These are phyloP conservation scores for Lipomyces sp. DNA, from an alignment of 805 yeast genomes.

Conservation along the genomic window DNA sequence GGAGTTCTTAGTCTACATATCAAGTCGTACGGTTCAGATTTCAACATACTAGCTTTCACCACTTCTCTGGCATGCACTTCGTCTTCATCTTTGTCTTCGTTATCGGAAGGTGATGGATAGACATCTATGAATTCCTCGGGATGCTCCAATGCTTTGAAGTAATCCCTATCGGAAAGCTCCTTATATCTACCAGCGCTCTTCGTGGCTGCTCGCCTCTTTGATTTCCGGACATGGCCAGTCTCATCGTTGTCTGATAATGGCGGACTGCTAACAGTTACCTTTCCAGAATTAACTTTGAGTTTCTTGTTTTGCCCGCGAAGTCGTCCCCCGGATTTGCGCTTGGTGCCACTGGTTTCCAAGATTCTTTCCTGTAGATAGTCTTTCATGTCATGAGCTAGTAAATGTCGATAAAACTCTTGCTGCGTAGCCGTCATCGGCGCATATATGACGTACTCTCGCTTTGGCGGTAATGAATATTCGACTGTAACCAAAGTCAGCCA, in stretches of 20 bases:
- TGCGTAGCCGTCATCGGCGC: slow-evolving; percentile 70
- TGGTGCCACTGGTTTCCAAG: slow-evolving; percentile 32
- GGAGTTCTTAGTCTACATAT: neutral
- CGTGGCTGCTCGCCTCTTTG: slow-evolving; percentile 10
- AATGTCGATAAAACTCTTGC: slow-evolving; percentile 59
- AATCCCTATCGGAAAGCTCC: slow-evolving; percentile 22
- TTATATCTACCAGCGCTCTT: slow-evolving; percentile 5
- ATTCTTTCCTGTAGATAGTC: slow-evolving; percentile 44
- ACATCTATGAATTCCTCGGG: slow-evolving; percentile 1
- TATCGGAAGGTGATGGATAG: slow-evolving; percentile 12
- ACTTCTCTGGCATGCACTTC: slow-evolving; percentile 23
- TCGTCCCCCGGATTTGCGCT: neutral
- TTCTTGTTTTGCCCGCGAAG: neutral
- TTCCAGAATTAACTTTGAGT: neutral
- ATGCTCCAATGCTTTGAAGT: slow-evolving; percentile 17
- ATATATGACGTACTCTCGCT: slow-evolving; percentile 84
- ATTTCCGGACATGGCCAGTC: neutral
- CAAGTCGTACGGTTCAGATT: neutral
- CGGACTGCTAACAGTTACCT: neutral
- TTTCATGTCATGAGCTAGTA: slow-evolving; percentile 50
- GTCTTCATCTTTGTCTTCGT: slow-evolving; percentile 13
- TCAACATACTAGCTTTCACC: slow-evolving; percentile 26
- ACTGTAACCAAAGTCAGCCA: slow-evolving; percentile 47
- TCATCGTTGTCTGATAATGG: slow-evolving; percentile 4
- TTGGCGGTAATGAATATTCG: slow-evolving; percentile 73